phyloP scores from a whole-genome alignment of 176 grass and related monocot genomes.

The Eremochloa ophiuroides region DNA sequence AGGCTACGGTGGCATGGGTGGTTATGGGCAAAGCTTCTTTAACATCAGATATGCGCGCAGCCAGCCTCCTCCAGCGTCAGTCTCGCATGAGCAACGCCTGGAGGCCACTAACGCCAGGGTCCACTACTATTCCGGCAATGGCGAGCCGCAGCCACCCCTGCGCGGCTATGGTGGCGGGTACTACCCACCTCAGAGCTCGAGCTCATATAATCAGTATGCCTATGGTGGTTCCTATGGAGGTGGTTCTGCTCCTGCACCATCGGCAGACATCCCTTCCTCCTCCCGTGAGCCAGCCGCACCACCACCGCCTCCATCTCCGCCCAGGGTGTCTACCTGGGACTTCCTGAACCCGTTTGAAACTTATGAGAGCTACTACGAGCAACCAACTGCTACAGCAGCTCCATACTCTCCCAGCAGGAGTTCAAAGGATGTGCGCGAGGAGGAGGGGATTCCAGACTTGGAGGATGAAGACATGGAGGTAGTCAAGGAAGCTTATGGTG shows the following conservation, averaged over 20 bases:
- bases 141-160: constrained; percentile 18
- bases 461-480: constrained; percentile 86
- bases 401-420: constrained; percentile 76
- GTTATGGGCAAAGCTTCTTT: constrained; percentile 50
- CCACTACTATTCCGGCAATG: constrained; percentile 31
- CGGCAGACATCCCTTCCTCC: constrained; percentile 30
- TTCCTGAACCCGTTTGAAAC: constrained; percentile 90
- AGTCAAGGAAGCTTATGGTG: constrained; percentile 80
- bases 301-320: constrained; percentile 74
- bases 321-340: constrained; percentile 89
- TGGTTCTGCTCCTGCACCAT: constrained; percentile 30
- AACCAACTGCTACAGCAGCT: constrained; percentile 19
- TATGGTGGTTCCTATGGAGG: constrained; percentile 59
- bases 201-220: constrained; percentile 42
- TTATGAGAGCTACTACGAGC: constrained; percentile 73
- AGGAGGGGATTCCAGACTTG: constrained; percentile 96
- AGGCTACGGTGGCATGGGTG: constrained; percentile 27
- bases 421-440: constrained; percentile 83
- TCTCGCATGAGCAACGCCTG: constrained; percentile 42
- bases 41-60: constrained; percentile 60
- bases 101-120: constrained; percentile 37
- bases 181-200: constrained; percentile 48
- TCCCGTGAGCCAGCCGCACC: constrained; percentile 29
- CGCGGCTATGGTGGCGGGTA: constrained; percentile 37
- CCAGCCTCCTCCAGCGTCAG: constrained; percentile 37